These are phyloP conservation scores for Magnusiomyces ingens DNA, from an alignment of 1,139 yeast genomes.

Conservation along the genomic window DNA sequence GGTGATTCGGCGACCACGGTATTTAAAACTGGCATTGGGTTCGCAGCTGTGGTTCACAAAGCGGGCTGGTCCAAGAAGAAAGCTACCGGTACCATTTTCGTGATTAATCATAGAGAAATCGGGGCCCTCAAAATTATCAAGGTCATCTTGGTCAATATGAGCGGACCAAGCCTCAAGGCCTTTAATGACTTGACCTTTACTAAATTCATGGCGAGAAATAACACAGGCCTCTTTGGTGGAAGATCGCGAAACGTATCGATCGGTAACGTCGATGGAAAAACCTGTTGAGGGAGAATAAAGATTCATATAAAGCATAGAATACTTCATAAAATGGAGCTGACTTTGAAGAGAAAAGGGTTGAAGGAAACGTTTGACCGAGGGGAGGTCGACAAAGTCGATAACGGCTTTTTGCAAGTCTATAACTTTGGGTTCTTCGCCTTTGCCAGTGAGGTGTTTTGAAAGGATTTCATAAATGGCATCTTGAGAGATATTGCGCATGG, in stretches of 20 bases:
- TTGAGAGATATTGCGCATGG: slow-evolving; percentile 23
- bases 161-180: slow-evolving; percentile 38
- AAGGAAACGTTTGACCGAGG: slow-evolving; percentile 30
- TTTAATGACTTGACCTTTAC: slow-evolving; percentile 34
- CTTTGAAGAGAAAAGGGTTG: slow-evolving; percentile 25
- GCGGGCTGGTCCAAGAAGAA: slow-evolving; percentile 45
- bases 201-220: slow-evolving; percentile 32
- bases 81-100: slow-evolving; percentile 32
- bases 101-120: slow-evolving; percentile 40
- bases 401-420: slow-evolving; percentile 23
- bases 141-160: slow-evolving; percentile 33
- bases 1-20: slow-evolving; percentile 29
- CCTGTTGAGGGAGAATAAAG: slow-evolving; percentile 36
- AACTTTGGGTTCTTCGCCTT: slow-evolving; percentile 13
- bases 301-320: slow-evolving; percentile 35
- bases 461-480: slow-evolving; percentile 22
- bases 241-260: slow-evolving; percentile 30
- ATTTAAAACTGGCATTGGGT: slow-evolving; percentile 37
- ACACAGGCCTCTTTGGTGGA: slow-evolving; percentile 36
- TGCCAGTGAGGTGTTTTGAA: slow-evolving; percentile 20
- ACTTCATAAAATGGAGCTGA: slow-evolving; percentile 34
- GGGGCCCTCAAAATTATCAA: slow-evolving; percentile 32
- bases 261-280: slow-evolving; percentile 40
- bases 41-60: slow-evolving; percentile 45
- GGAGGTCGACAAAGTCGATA: slow-evolving; percentile 27